Evolutionary conservation across 495 filamentous ascomycete species (phyloP).

Genomic region (Jackrogersella multiformis): DNA sequence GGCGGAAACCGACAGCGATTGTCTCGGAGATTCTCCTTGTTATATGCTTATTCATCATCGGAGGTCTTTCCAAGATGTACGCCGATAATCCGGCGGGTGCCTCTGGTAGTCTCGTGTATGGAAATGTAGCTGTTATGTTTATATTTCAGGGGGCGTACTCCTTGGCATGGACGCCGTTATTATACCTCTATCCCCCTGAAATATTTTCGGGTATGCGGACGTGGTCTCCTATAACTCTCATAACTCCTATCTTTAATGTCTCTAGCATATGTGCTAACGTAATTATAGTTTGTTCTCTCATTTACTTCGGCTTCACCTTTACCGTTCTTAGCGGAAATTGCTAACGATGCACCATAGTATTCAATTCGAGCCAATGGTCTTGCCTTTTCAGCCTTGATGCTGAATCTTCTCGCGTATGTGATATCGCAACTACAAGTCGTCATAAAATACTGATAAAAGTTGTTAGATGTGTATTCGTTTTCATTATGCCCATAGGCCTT

Average conservation of each 20-base stretch:
- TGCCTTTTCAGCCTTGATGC: constrained; percentile 41
- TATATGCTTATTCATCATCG: constrained; percentile 60
- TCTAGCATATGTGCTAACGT: constrained; percentile 6
- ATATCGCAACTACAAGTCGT: constrained; percentile 41
- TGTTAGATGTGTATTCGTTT: constrained; percentile 51
- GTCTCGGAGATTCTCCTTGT: constrained; percentile 50
- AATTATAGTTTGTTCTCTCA: constrained; percentile 35
- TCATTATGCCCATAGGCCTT: constrained; percentile 60
- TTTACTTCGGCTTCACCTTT: not conserved
- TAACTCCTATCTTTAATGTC: not conserved
- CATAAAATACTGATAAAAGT: not conserved
- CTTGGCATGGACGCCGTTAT: constrained; percentile 59
- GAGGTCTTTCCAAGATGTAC: constrained; percentile 60
- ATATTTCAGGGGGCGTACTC: constrained; percentile 62
- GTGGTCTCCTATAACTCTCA: no score
- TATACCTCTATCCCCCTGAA: constrained; percentile 59
- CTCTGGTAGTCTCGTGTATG: constrained; percentile 51
- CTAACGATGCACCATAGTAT: constrained; percentile 50
- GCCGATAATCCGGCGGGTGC: constrained; percentile 51
- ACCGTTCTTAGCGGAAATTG: not conserved
- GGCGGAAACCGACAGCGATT: constrained; percentile 56
- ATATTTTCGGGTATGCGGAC: constrained; percentile 35
- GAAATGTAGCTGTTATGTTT: constrained; percentile 51
- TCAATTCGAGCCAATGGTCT: constrained; percentile 49
- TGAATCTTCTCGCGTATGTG: constrained; percentile 60